Percentiles rank a stretch among this genome's conserved stretches.
phyloP scores from a whole-genome alignment of 768 basidiomycete species.

The Suillus sp. region DNA sequence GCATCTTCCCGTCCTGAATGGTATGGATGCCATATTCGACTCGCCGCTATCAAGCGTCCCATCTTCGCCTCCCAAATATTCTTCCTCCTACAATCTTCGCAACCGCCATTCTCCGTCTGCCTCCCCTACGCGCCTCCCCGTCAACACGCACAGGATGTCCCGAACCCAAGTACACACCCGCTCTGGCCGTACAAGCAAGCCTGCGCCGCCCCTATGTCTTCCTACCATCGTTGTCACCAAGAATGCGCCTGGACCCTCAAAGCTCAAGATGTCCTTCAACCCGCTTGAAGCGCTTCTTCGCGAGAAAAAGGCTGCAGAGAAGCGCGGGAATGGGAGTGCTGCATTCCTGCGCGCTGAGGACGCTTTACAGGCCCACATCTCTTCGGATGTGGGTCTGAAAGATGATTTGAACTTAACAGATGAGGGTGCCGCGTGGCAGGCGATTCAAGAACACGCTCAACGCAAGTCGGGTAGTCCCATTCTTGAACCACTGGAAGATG shows the following conservation, averaged over 20 bases:
- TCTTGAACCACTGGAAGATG: conserved; percentile 11
- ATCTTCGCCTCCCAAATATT: conserved; percentile 13
- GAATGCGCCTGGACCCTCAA: conserved; percentile 4
- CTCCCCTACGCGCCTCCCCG: conserved; percentile 11
- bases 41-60: conserved; percentile 28
- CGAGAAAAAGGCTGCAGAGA: conserved; percentile 45
- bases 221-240: conserved; percentile 17
- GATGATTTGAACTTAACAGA: conserved; percentile 34
- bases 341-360: conserved; percentile 51
- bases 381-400: conserved; percentile 21
- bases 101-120: conserved; percentile 7
- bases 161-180: conserved; percentile 10
- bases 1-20: conserved; percentile 1
- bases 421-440: conserved; percentile 42
- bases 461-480: conserved; percentile 22
- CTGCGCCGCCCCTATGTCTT: conserved; percentile 11
- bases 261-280: conserved; percentile 36
- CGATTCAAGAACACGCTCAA: conserved; percentile 32
- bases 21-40: conserved; percentile 16
- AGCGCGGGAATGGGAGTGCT: conserved; percentile 38
- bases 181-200: conserved; percentile 26
- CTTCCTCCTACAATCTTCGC: background rate
- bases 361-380: conserved; percentile 35
- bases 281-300: conserved; percentile 58
- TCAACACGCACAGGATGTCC: background rate